phyloP scores from a whole-genome alignment of 345 rosid species.

The Dovyalis caffra region DNA sequence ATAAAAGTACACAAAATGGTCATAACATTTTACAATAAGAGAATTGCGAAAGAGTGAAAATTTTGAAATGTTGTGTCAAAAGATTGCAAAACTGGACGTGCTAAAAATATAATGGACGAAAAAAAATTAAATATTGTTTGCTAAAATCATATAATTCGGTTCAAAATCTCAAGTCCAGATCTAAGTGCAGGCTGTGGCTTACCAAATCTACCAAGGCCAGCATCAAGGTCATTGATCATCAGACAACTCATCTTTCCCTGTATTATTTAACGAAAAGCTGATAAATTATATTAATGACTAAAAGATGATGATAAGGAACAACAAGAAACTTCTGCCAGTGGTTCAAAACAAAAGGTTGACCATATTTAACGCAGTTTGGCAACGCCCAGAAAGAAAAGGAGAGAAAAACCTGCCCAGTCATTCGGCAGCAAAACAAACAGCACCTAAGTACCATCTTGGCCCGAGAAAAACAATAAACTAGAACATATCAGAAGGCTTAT shows the following conservation, averaged over 20 bases:
- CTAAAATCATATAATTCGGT: background rate
- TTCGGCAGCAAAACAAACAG: background rate
- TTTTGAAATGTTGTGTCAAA: background rate
- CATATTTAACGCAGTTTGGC: background rate
- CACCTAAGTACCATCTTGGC: background rate
- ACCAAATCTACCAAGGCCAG: slow-evolving; percentile 98
- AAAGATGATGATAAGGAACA: background rate
- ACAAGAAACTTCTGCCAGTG: background rate
- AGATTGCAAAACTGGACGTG: background rate
- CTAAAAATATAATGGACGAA: background rate
- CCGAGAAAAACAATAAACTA: background rate
- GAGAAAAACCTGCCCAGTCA: background rate
- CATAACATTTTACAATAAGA: background rate
- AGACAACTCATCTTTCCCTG: slow-evolving; percentile 99
- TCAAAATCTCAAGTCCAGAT: slow-evolving; percentile 6
- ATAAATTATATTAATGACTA: background rate
- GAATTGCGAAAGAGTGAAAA: background rate
- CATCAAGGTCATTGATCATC: slow-evolving; percentile 95
- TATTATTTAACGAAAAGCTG: slow-evolving; percentile 25
- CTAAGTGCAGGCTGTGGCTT: slow-evolving; percentile 21
- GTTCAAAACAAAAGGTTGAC: background rate
- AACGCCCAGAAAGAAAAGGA: too few relatives aligned
- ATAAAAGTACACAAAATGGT: slow-evolving; percentile 13
- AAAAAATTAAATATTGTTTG: background rate
- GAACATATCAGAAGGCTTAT: background rate